Conservation (phyloP, 345 rosid genomes). For the Kandelia obovata region DNA sequence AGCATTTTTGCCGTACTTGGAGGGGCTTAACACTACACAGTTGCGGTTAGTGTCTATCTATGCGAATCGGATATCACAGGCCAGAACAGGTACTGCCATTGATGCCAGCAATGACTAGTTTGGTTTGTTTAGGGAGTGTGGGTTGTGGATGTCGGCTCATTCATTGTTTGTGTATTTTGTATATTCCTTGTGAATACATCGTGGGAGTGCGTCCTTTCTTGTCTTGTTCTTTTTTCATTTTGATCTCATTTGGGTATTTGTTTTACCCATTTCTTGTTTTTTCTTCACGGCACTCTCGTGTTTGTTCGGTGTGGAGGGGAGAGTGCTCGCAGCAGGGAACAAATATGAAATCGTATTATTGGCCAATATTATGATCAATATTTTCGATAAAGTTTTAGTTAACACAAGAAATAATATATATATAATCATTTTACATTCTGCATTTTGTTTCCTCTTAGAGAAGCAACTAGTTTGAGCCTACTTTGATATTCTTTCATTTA, state of each 20-base stretch:
- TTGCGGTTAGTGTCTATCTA: conserved; percentile 87
- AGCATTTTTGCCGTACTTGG: conserved; percentile 90
- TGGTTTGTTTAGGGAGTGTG: conserved; percentile 16
- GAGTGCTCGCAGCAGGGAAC: conserved; percentile 24
- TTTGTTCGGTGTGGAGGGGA: conserved; percentile 24
- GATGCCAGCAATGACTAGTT: conserved; percentile 42
- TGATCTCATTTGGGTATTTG: background rate
- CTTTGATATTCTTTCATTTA: no score
- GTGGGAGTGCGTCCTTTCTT: conserved; percentile 18
- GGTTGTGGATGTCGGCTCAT: conserved; percentile 23
- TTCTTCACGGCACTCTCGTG: background rate
- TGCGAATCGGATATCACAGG: conserved; percentile 96
- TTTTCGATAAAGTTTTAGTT: conserved; percentile 4
- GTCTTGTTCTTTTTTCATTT: background rate
- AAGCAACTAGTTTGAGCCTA: no score
- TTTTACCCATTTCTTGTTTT: conserved; percentile 1
- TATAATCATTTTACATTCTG: no score
- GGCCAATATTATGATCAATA: conserved; percentile 34
- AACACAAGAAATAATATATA: no score
- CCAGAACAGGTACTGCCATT: conserved; percentile 71
- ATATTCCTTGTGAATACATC: conserved; percentile 51
- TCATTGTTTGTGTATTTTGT: conserved; percentile 44
- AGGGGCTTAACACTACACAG: conserved; percentile 87
- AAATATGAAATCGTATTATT: conserved; percentile 16
- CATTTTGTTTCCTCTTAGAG: no score